phyloP scores from a whole-genome alignment of 768 basidiomycete species.

The Tricholoma terreum region DNA sequence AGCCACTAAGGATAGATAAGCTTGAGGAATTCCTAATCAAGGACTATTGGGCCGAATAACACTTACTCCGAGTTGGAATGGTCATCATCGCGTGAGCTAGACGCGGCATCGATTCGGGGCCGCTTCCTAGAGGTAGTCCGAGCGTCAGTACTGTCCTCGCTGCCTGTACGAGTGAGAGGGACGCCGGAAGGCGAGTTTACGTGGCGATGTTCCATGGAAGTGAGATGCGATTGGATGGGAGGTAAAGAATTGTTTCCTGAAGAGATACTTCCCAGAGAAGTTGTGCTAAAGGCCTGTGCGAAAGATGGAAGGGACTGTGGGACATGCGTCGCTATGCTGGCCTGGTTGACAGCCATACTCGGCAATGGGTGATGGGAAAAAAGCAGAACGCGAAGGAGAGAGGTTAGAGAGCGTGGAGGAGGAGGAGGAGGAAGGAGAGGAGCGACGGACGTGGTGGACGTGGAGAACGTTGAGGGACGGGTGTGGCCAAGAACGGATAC shows the following conservation, averaged over 20 bases:
- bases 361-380: slow-evolving; percentile 14
- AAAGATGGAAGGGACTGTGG: slow-evolving; percentile 75
- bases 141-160: slow-evolving; percentile 25
- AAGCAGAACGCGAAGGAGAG: background rate
- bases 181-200: slow-evolving; percentile 27
- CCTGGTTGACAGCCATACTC: slow-evolving; percentile 40
- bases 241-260: slow-evolving; percentile 57
- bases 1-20: slow-evolving; percentile 28
- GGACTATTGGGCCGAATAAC: slow-evolving; percentile 13
- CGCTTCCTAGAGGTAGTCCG: slow-evolving; percentile 41
- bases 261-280: slow-evolving; percentile 50
- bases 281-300: slow-evolving; percentile 66
- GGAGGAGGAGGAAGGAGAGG: slow-evolving; percentile 7
- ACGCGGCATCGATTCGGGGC: slow-evolving; percentile 37
- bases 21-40: slow-evolving; percentile 5
- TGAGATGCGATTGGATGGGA: slow-evolving; percentile 52
- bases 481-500: too few relatives aligned
- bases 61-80: slow-evolving; percentile 47
- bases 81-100: slow-evolving; percentile 33
- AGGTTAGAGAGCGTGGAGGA: too few relatives aligned
- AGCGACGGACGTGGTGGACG: too few relatives aligned
- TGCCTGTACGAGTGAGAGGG: slow-evolving; percentile 22
- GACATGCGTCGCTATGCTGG: slow-evolving; percentile 42
- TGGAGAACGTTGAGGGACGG: slow-evolving; percentile 11
- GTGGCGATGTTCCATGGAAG: slow-evolving; percentile 32